These are phyloP conservation scores for Zhuliangozyma blackwelliae DNA, from an alignment of 1,139 yeast genomes.

Conservation along the genomic window DNA sequence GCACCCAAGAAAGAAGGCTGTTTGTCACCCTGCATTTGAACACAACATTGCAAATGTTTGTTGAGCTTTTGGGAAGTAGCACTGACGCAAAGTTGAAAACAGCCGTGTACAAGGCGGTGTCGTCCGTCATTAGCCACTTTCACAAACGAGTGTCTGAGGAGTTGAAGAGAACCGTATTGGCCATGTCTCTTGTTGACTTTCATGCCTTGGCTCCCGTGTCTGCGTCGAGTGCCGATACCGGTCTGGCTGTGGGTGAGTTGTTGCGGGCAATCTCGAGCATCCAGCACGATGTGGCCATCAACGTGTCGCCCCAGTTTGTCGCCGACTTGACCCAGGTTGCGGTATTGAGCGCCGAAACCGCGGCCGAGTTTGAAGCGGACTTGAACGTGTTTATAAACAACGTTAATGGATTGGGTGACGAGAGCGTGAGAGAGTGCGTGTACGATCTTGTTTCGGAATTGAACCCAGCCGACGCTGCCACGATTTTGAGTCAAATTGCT, in stretches of 20 bases:
- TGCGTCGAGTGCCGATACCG: slow-evolving; percentile 6
- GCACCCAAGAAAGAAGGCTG: slow-evolving; percentile 25
- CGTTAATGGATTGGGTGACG: slow-evolving; percentile 60
- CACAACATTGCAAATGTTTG: slow-evolving; percentile 16
- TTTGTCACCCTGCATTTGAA: slow-evolving; percentile 27
- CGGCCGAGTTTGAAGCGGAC: slow-evolving; percentile 44
- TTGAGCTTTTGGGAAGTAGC: slow-evolving; percentile 12
- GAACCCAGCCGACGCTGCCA: slow-evolving; percentile 30
- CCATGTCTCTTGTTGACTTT: slow-evolving; percentile 20
- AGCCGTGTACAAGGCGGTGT: slow-evolving; percentile 26
- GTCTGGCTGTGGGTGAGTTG: slow-evolving; percentile 15
- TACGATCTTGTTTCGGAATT: slow-evolving; percentile 48
- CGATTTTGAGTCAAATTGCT: slow-evolving; percentile 20
- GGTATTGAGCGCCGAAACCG: slow-evolving; percentile 21
- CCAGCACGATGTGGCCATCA: slow-evolving; percentile 21
- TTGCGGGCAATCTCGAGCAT: slow-evolving; percentile 22
- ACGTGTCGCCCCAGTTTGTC: slow-evolving; percentile 12
- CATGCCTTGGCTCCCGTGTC: slow-evolving; percentile 13
- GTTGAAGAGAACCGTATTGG: slow-evolving; percentile 15
- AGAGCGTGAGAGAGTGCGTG: slow-evolving; percentile 50
- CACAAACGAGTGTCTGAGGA: slow-evolving; percentile 23
- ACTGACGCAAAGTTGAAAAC: slow-evolving; percentile 13
- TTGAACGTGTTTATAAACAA: slow-evolving; percentile 67
- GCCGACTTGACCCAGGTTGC: slow-evolving; percentile 21
- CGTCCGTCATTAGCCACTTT: slow-evolving; percentile 28